Conservation (phyloP, 2,329 filamentous ascomycete species). For the Aureobasidium sp. region DNA sequence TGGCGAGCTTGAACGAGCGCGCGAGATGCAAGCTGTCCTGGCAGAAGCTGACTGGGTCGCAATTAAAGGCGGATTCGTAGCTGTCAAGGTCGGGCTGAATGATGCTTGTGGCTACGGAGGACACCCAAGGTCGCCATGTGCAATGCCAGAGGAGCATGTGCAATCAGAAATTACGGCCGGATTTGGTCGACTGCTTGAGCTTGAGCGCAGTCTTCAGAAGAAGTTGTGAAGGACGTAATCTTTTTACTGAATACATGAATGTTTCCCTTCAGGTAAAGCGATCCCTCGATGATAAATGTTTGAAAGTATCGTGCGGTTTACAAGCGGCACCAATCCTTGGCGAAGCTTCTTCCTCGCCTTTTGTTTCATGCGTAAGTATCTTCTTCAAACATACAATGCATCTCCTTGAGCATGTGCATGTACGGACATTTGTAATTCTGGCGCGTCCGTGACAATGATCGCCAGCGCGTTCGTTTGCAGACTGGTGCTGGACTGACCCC, state of each 20-base stretch:
- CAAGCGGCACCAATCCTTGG: background rate
- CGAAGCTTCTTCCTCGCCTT: background rate
- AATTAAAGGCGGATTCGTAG: slow-evolving; percentile 62
- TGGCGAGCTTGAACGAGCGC: slow-evolving; percentile 56
- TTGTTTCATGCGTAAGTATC: no score
- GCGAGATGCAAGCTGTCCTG: slow-evolving; percentile 57
- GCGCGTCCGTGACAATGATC: background rate
- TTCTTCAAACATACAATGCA: no score
- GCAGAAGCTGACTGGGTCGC: slow-evolving; percentile 63
- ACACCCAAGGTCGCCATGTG: slow-evolving; percentile 51
- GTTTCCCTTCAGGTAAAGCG: no score
- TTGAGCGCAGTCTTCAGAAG: slow-evolving; percentile 29
- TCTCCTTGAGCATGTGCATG: background rate
- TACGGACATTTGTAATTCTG: background rate
- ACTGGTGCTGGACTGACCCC: background rate
- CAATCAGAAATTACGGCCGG: slow-evolving; percentile 25
- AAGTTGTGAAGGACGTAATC: background rate
- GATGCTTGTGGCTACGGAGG: slow-evolving; percentile 60
- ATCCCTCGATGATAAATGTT: background rate
- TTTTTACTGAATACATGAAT: no score
- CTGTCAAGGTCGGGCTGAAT: slow-evolving; percentile 60
- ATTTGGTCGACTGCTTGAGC: slow-evolving; percentile 39
- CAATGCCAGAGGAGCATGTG: slow-evolving; percentile 38
- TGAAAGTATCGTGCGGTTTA: background rate
- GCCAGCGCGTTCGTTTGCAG: background rate